A percentile compares a stretch with the other conserved stretches of the same genome.
phyloP scores from a whole-genome alignment of 164 flowering plant genomes.

The Platanus orientalis region DNA sequence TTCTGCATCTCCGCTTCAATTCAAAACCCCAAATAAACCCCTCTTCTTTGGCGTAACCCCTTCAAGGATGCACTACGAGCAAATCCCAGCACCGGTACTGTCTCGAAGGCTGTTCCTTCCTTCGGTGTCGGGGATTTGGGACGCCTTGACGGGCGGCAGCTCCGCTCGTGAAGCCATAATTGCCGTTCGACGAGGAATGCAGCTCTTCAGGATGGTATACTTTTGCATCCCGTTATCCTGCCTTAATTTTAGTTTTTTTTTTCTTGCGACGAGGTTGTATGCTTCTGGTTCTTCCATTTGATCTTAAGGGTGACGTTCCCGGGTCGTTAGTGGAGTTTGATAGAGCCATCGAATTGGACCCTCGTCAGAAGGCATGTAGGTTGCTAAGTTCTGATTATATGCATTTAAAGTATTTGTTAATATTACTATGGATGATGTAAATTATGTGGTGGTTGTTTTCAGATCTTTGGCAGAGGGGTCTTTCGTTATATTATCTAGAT shows the following conservation, averaged over 20 bases:
- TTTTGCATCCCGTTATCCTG: too few species aligned
- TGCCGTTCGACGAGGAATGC: constrained; percentile 77
- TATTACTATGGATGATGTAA: neutral
- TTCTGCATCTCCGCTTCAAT: constrained; percentile 13
- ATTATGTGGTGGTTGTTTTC: constrained; percentile 10
- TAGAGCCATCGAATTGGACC: constrained; percentile 78
- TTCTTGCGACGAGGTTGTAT: neutral
- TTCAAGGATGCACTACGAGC: constrained; percentile 16
- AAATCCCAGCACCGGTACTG: constrained; percentile 18
- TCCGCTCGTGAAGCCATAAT: constrained; percentile 50
- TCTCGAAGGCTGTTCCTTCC: constrained; percentile 55
- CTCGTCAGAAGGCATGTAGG: constrained; percentile 92
- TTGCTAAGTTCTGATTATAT: constrained; percentile 4
- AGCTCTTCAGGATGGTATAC: constrained; percentile 73
- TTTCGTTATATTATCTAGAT: constrained; percentile 84
- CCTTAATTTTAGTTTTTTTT: neutral
- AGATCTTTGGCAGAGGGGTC: constrained; percentile 99
- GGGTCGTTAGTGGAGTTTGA: constrained; percentile 82
- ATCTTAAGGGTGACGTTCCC: constrained; percentile 68
- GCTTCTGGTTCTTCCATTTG: constrained; percentile 7
- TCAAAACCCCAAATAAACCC: constrained; percentile 13
- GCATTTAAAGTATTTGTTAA: neutral
- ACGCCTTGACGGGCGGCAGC: constrained; percentile 67
- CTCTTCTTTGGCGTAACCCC: constrained; percentile 16
- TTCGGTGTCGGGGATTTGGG: constrained; percentile 75